Evolutionary conservation across 306 rosid genomes (phyloP).

Genomic region (Glycine tomentella): DNA sequence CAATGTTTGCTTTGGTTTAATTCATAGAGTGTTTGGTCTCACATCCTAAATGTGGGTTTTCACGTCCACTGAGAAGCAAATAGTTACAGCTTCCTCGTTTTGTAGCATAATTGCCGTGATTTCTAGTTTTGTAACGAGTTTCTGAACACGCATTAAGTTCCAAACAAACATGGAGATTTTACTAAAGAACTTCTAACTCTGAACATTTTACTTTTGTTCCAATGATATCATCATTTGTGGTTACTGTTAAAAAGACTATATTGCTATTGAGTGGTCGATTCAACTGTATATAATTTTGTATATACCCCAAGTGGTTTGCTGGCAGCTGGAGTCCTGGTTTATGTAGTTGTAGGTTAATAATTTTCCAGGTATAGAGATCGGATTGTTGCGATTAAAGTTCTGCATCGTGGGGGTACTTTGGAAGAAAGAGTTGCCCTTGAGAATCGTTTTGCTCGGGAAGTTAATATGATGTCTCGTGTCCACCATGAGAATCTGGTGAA

Average conservation of each 20-base stretch:
- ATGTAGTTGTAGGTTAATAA: slow-evolving; percentile 48
- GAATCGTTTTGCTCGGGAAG: slow-evolving; percentile 81
- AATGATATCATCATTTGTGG: not conserved
- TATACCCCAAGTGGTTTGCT: slow-evolving; percentile 28
- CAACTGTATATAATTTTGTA: slow-evolving; percentile 14
- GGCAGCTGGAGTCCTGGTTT: slow-evolving; percentile 43
- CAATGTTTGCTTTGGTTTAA: not conserved
- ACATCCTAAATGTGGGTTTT: not conserved
- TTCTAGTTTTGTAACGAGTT: not conserved
- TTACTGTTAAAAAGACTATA: not conserved
- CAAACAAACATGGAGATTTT: not conserved
- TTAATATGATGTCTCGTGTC: slow-evolving; percentile 86
- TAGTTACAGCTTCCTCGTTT: not conserved
- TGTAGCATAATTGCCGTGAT: not conserved
- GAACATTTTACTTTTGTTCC: not conserved
- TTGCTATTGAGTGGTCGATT: not conserved
- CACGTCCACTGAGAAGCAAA: not conserved
- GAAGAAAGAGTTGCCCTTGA: slow-evolving; percentile 76
- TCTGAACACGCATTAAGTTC: not conserved
- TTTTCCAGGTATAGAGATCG: slow-evolving; percentile 69
- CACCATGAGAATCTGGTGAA: slow-evolving; percentile 83
- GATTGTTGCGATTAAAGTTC: slow-evolving; percentile 83
- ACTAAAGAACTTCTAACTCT: not conserved
- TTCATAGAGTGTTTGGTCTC: not conserved
- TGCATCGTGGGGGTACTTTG: slow-evolving; percentile 70